Evolutionary conservation across 306 rosid species (phyloP), one percentile per base, ranked within the genome.

Genomic region (Vigna trinervia): DNA sequence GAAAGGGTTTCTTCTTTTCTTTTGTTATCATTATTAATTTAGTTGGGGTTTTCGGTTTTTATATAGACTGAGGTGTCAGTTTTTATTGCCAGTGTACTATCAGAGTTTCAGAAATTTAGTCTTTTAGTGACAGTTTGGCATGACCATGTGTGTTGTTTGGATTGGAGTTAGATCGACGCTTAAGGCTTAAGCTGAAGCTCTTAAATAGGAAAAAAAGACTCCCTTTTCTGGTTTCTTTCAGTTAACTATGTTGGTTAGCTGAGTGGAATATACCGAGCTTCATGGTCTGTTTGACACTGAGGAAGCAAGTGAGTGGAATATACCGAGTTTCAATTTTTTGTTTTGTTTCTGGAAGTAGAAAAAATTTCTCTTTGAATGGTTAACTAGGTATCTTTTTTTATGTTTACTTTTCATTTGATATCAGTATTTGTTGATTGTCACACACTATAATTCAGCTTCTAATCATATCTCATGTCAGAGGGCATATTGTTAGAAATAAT

Each of bases 361-460:
- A 30, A 30, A 30, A 4, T 4, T 30, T 30, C 4, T 30, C 5
- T 41, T 15, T 23, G 46, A 56, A 41, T 30, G 56, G 28, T 26
- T 26, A 26, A 26, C 28, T 26, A 26, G 28, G 41, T 64, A 30
- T 30, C 4, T 30, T 3, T 30, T 56, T 43, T 57, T 38, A 8
- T 67, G 70, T 71, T 32, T 80, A 54, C 15, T 41, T 72, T 63
- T 71, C 69, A 39, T 66, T 39, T 65, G 70, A 52, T 41, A 58
- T 2, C 48, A 65, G 75, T 47, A 62, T 54, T 39, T 36, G 56
- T 57, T 74, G 34, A 15, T 45, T 56, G 47, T 50, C 47, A 13
- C 4, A 2, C 67, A 34, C 38, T 34, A 4, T 34, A 34, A 34
- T 34, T 34, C 6, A 34, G 38, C 7, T 34, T 34, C 38, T 34